These are phyloP conservation scores for Albugo candida DNA, from an alignment of 352 stramenopile species.

Conservation along the genomic window DNA sequence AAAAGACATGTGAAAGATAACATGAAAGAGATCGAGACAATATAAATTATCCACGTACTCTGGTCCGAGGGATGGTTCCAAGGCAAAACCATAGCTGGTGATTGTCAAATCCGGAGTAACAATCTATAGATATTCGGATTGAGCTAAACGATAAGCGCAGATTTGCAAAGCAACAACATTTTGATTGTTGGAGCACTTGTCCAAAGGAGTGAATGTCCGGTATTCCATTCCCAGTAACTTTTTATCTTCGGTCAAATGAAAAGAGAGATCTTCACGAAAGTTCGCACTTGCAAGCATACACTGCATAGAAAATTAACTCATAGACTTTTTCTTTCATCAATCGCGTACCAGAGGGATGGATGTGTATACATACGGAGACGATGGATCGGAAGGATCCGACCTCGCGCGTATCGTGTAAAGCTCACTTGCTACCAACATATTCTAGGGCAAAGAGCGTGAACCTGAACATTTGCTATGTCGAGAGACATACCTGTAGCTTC, in stretches of 20 bases:
- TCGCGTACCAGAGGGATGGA: conserved; percentile 39
- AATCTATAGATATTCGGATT: conserved; percentile 9
- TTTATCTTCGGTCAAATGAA: conserved; percentile 56
- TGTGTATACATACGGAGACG: conserved; percentile 48
- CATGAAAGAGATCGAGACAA: not conserved
- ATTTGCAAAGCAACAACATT: conserved; percentile 13
- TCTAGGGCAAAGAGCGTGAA: too few relatives aligned
- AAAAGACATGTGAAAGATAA: not conserved
- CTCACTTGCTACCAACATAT: not conserved
- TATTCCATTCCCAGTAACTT: conserved; percentile 72
- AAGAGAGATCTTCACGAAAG: conserved; percentile 62
- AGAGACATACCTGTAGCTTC: too few relatives aligned
- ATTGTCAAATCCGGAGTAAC: conserved; percentile 44
- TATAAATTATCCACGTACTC: conserved; percentile 16
- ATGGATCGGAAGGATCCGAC: conserved; percentile 28
- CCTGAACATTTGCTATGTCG: too few relatives aligned
- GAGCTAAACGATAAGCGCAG: not conserved
- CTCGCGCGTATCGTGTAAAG: conserved; percentile 46
- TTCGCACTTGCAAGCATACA: conserved; percentile 53
- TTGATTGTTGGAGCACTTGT: conserved; percentile 24
- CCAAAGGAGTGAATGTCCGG: conserved; percentile 26
- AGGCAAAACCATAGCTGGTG: conserved; percentile 23
- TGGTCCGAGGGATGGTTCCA: conserved; percentile 40
- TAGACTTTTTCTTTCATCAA: not conserved
- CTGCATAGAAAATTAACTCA: conserved; percentile 5